Evolutionary conservation across 2,329 filamentous ascomycete species (phyloP).

Genomic region (Colletotrichum sp.): DNA sequence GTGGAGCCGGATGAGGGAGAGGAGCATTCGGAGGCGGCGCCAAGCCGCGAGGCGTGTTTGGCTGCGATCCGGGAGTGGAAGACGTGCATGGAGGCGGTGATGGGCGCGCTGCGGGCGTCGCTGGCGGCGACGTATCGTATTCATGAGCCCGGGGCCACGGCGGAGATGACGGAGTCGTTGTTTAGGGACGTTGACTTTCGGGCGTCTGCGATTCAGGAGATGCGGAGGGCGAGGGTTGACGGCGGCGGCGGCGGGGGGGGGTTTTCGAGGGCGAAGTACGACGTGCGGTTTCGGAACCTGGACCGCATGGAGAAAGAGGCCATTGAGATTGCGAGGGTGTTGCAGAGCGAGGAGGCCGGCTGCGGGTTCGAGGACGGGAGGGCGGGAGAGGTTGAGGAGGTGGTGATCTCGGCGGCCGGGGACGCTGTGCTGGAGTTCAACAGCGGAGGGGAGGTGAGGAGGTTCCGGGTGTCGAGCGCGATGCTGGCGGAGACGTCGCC

Average conservation of each 20-base stretch:
- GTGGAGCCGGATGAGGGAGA: background rate
- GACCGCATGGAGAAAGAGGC: conserved; percentile 49
- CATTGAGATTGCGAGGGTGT: conserved; percentile 40
- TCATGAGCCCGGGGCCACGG: conserved; percentile 48
- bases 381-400: conserved; percentile 42
- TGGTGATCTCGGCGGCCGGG: conserved; percentile 47
- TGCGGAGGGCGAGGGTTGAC: conserved; percentile 50
- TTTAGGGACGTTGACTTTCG: conserved; percentile 48
- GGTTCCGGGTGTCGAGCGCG: conserved; percentile 57
- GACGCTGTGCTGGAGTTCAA: conserved; percentile 59
- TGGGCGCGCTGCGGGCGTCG: conserved; percentile 44
- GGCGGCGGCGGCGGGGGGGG: conserved; percentile 45
- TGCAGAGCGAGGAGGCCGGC: conserved; percentile 45
- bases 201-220: conserved; percentile 45
- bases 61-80: conserved; percentile 50
- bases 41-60: conserved; percentile 32
- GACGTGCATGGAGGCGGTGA: conserved; percentile 43
- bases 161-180: conserved; percentile 45
- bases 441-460: conserved; percentile 43
- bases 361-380: conserved; percentile 35
- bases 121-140: conserved; percentile 49
- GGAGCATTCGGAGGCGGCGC: conserved; percentile 20
- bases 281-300: conserved; percentile 52
- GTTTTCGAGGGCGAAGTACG: conserved; percentile 45
- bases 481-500: conserved; percentile 56